Conservation (phyloP, 2,329 filamentous ascomycete species). For the Beauveria caledonica region DNA sequence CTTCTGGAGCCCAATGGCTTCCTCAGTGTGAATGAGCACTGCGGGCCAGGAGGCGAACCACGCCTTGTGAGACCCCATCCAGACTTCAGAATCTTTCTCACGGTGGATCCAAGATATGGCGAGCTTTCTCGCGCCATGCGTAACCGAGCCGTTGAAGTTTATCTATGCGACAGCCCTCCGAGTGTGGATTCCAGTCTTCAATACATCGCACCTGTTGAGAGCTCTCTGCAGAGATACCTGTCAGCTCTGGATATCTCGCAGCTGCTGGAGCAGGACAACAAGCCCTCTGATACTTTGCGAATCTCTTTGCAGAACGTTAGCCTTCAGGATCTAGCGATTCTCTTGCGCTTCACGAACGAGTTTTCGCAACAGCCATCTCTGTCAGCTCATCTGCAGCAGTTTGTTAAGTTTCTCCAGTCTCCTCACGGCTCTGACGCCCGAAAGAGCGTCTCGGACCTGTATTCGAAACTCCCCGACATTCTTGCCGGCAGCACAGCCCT, state of each 20-base stretch:
- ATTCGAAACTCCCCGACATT: slow-evolving; percentile 23
- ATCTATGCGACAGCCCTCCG: slow-evolving; percentile 46
- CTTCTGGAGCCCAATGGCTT: slow-evolving; percentile 83
- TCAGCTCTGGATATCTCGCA: slow-evolving; percentile 26
- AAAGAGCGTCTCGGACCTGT: slow-evolving; percentile 28
- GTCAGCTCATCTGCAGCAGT: slow-evolving; percentile 16
- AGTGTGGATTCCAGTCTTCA: slow-evolving; percentile 24
- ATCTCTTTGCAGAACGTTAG: slow-evolving; percentile 41
- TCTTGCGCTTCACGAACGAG: slow-evolving; percentile 26
- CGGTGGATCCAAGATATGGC: slow-evolving; percentile 83
- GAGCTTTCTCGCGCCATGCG: slow-evolving; percentile 95
- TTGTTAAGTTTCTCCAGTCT: slow-evolving; percentile 26
- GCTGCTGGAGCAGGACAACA: slow-evolving; percentile 17
- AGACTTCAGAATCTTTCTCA: slow-evolving; percentile 87
- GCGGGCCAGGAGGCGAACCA: slow-evolving; percentile 70
- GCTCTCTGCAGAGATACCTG: slow-evolving; percentile 39
- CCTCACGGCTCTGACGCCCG: slow-evolving; percentile 21
- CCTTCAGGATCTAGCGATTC: slow-evolving; percentile 34
- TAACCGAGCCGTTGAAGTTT: slow-evolving; percentile 88
- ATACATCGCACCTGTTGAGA: slow-evolving; percentile 40
- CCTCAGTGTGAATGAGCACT: slow-evolving; percentile 89
- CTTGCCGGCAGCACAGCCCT: slow-evolving; percentile 11
- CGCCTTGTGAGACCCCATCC: slow-evolving; percentile 74
- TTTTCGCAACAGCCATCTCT: slow-evolving; percentile 14
- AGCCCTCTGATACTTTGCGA: slow-evolving; percentile 21